Conservation (phyloP, 2,329 filamentous ascomycete genomes). For the Lasiodiplodia gonubiensis region DNA sequence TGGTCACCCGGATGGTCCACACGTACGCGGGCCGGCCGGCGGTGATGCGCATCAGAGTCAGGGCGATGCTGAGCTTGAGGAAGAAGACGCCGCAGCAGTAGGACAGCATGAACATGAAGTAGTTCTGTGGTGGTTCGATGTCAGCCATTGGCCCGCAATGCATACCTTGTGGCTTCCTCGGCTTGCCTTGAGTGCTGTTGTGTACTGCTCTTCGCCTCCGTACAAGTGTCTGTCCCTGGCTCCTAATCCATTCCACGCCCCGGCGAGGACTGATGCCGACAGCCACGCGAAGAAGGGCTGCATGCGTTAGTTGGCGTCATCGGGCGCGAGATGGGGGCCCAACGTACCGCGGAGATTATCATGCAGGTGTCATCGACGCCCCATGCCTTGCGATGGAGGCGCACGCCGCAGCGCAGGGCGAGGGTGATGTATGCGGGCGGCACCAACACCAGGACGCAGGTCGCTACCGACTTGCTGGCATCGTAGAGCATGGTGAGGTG, state of each 20-base stretch:
- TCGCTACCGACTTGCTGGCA: background rate
- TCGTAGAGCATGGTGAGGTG: background rate
- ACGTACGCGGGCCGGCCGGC: constrained; percentile 37
- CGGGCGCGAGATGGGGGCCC: background rate
- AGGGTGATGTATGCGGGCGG: background rate
- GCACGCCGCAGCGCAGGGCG: background rate
- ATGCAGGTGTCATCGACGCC: constrained; percentile 1
- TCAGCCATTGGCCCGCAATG: background rate
- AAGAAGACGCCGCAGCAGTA: constrained; percentile 44
- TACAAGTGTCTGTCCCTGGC: background rate
- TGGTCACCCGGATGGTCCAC: constrained; percentile 38
- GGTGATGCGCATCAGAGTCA: constrained; percentile 45
- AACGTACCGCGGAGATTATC: background rate
- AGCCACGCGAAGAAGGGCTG: constrained; percentile 19
- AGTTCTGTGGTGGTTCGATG: constrained; percentile 39
- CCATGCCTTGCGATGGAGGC: background rate
- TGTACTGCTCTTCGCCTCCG: background rate
- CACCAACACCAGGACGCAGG: background rate
- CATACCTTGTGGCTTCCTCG: background rate
- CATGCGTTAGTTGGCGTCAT: background rate
- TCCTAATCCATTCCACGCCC: background rate
- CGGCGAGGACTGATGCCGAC: background rate
- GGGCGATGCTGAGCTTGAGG: constrained; percentile 43
- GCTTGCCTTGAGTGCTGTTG: background rate
- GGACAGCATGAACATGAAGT: constrained; percentile 46